Base-by-base conservation (phyloP, 2,329 filamentous ascomycete species). In the Penicillium digitatum region DNA sequence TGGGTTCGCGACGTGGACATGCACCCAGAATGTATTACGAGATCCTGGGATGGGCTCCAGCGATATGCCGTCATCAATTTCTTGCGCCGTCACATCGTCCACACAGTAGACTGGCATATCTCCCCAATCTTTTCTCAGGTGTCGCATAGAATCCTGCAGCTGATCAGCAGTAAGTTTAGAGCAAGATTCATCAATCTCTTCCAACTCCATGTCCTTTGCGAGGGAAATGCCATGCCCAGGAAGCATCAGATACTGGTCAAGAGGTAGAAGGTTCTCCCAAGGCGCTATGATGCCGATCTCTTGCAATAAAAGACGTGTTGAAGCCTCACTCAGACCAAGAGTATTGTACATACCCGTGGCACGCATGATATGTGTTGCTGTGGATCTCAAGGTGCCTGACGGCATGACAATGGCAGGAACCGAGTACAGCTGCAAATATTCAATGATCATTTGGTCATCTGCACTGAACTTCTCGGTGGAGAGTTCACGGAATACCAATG, bases 31-130 rank as follows among this genome's bases (percentile, higher is more conserved):
- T 20, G 77, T 72, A 24, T 75, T 69, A 2, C 72, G 64, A 2
- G 71, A 71, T 6, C 72, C 78, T 9, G 73, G 66, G 31, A 81
- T 69, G 20, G 68, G 70, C 63, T 85, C 81, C 16, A 87, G 64
- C 0, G 84, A 87, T 5, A 87, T 71, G 2, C 82, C 84, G 61
- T 87, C 84, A 57, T 87, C 84, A 54, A 86, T 83, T 61, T 87
- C 82, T 34, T 79, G 72, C 3, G 84, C 81, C 9, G 68, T 71
- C 3, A 70, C 69, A 59, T 74, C 74, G 59, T 87, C 84, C 42
- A 87, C 80, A 64, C 82, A 85, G 64, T 82, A 86, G 1, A 85
- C 79, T 0, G 78, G 77, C 39, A 83, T 62, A 37, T 79, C 69
- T 7, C 78, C 79, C 79, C 82, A 85, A 61, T 86, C 82, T 26